These are phyloP conservation scores for Neurospora sp. DNA, from an alignment of 495 filamentous ascomycete genomes.

Conservation along the genomic window DNA sequence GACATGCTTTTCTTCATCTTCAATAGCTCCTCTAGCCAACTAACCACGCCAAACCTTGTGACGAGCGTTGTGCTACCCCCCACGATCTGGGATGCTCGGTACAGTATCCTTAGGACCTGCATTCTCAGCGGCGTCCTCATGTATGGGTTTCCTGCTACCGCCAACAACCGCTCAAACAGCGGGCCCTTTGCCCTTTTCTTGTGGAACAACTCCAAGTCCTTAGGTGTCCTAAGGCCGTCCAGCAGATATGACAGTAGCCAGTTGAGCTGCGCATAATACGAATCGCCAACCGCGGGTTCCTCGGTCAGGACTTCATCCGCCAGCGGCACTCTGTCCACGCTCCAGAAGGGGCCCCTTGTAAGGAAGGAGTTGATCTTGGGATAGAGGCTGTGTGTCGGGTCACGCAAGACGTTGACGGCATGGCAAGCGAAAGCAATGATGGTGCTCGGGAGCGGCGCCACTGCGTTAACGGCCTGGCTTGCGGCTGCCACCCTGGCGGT, in stretches of 20 bases:
- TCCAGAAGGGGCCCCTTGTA: constrained; percentile 63
- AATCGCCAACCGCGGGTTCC: constrained; percentile 61
- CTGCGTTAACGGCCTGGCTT: constrained; percentile 35
- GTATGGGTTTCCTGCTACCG: constrained; percentile 57
- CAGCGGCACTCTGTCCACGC: constrained; percentile 63
- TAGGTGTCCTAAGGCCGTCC: constrained; percentile 42
- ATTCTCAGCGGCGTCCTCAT: constrained; percentile 48
- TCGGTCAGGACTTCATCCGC: constrained; percentile 62
- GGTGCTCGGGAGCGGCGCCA: constrained; percentile 57
- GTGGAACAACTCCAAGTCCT: constrained; percentile 77
- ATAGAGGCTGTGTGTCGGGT: constrained; percentile 78
- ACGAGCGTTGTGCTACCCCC: constrained; percentile 78
- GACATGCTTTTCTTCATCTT: constrained; percentile 38
- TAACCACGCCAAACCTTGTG: constrained; percentile 70
- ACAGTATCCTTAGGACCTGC: constrained; percentile 64
- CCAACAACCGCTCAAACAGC: constrained; percentile 69
- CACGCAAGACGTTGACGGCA: constrained; percentile 54
- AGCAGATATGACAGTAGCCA: constrained; percentile 77
- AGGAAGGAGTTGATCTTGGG: constrained; percentile 80
- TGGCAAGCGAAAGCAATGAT: constrained; percentile 64
- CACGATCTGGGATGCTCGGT: constrained; percentile 59
- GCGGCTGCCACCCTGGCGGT: constrained; percentile 35
- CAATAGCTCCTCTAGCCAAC: constrained; percentile 53
- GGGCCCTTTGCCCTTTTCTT: constrained; percentile 42
- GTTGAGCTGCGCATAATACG: constrained; percentile 61